These are phyloP conservation scores for Polyporus tsugae DNA, from an alignment of 1,284 basidiomycete genomes.

Conservation along the genomic window DNA sequence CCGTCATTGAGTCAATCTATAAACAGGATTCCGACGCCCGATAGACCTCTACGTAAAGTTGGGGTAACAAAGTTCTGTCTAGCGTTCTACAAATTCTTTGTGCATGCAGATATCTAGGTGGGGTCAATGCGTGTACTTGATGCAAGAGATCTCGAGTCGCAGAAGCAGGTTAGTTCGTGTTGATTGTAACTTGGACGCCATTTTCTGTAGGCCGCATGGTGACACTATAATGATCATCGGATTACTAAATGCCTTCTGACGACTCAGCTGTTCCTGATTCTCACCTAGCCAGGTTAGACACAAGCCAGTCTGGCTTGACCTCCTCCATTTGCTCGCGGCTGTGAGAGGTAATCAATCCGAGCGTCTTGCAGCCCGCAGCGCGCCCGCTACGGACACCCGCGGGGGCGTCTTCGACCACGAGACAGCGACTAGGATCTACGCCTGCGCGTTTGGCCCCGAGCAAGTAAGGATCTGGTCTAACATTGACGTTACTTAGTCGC, in stretches of 20 bases:
- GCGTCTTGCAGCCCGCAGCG: constrained; percentile 80
- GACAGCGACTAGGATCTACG: constrained; percentile 68
- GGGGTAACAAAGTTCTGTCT: not conserved
- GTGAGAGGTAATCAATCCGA: constrained; percentile 85
- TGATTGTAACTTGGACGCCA: constrained; percentile 56
- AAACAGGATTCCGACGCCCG: constrained; percentile 56
- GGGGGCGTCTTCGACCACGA: constrained; percentile 91
- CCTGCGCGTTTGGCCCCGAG: constrained; percentile 72
- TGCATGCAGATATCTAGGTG: not conserved
- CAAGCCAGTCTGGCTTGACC: constrained; percentile 65
- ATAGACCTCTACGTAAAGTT: constrained; percentile 55
- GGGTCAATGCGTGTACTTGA: not conserved
- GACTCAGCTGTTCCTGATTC: constrained; percentile 8
- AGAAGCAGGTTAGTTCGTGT: constrained; percentile 35
- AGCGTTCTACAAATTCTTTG: constrained; percentile 2
- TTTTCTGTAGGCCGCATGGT: constrained; percentile 51
- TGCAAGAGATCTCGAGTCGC: not conserved
- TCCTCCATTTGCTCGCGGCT: constrained; percentile 67
- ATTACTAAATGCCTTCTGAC: not conserved
- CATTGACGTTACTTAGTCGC: constrained; percentile 41
- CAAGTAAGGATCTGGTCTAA: constrained; percentile 87
- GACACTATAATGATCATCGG: constrained; percentile 44
- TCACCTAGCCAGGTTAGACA: constrained; percentile 69
- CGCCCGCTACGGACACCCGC: constrained; percentile 79
- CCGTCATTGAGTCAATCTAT: not conserved